Evolutionary conservation across 768 basidiomycete species (phyloP).

Genomic region (Coprinellus aureogranulatus): DNA sequence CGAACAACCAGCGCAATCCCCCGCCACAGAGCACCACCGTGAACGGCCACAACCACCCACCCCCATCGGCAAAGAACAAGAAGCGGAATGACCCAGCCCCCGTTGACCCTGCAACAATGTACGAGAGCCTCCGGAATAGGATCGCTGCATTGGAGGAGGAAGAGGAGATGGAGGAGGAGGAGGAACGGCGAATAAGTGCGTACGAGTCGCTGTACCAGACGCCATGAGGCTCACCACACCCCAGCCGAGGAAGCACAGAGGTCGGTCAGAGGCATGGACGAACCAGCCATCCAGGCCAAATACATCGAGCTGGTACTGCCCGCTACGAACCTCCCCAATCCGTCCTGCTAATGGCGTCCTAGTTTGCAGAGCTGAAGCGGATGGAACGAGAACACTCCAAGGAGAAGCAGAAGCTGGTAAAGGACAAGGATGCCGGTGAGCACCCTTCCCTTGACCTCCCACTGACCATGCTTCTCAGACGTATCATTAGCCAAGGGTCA

Average conservation of each 20-base stretch:
- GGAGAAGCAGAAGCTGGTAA: conserved; percentile 86
- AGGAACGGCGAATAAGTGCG: conserved; percentile 75
- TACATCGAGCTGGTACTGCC: conserved; percentile 80
- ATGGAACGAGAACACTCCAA: conserved; percentile 86
- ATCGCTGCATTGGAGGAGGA: conserved; percentile 90
- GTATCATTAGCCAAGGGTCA: conserved; percentile 68
- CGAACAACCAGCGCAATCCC: conserved; percentile 30
- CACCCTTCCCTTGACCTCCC: background rate
- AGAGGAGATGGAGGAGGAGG: conserved; percentile 83
- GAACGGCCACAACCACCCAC: conserved; percentile 24
- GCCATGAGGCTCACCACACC: conserved; percentile 19
- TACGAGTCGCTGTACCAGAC: conserved; percentile 15
- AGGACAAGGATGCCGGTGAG: conserved; percentile 88
- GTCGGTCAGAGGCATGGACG: conserved; percentile 77
- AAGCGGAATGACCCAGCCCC: conserved; percentile 70
- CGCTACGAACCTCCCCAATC: conserved; percentile 14
- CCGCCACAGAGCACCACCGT: conserved; percentile 13
- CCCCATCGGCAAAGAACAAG: conserved; percentile 52
- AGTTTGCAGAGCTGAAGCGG: conserved; percentile 89
- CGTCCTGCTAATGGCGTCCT: conserved; percentile 18
- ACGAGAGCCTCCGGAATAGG: conserved; percentile 82
- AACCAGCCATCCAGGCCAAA: conserved; percentile 80
- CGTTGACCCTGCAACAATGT: conserved; percentile 82
- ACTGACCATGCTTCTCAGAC: background rate
- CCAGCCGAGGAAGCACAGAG: conserved; percentile 86